Conservation (phyloP, 495 filamentous ascomycete genomes). For the Penicillium bovifimosum region DNA sequence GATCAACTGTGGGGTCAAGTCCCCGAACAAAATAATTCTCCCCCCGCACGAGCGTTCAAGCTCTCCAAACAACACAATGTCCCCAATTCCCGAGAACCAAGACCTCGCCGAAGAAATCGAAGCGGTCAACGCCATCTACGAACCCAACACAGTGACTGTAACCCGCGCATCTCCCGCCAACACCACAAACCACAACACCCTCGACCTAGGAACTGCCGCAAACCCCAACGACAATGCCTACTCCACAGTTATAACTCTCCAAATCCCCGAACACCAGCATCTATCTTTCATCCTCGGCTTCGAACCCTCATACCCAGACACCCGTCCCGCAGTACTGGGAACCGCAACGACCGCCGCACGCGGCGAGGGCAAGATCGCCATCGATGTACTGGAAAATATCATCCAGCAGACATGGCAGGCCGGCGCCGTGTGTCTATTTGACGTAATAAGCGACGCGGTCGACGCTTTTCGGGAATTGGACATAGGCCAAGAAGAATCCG, state of each 20-base stretch:
- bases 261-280: conserved; percentile 39
- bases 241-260: conserved; percentile 32
- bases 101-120: conserved; percentile 80
- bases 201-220: conserved; percentile 29
- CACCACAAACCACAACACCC: conserved; percentile 36
- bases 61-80: conserved; percentile 15
- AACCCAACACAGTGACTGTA: conserved; percentile 53
- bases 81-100: conserved; percentile 34
- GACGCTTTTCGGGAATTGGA: conserved; percentile 44
- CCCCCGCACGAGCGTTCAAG: background rate
- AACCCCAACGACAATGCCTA: conserved; percentile 15
- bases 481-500: conserved; percentile 26
- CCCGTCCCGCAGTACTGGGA: conserved; percentile 63
- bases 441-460: conserved; percentile 62
- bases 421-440: conserved; percentile 82
- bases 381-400: conserved; percentile 60
- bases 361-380: conserved; percentile 63
- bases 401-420: conserved; percentile 59
- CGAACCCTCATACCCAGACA: conserved; percentile 63
- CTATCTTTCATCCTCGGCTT: conserved; percentile 61
- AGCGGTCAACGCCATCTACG: conserved; percentile 92
- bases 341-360: conserved; percentile 45
- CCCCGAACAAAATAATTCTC: conserved; percentile 13
- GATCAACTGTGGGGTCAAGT: conserved; percentile 9
- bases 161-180: conserved; percentile 34